Evolutionary conservation across 805 yeast genomes (phyloP).

Genomic region (Candida quercuum): DNA sequence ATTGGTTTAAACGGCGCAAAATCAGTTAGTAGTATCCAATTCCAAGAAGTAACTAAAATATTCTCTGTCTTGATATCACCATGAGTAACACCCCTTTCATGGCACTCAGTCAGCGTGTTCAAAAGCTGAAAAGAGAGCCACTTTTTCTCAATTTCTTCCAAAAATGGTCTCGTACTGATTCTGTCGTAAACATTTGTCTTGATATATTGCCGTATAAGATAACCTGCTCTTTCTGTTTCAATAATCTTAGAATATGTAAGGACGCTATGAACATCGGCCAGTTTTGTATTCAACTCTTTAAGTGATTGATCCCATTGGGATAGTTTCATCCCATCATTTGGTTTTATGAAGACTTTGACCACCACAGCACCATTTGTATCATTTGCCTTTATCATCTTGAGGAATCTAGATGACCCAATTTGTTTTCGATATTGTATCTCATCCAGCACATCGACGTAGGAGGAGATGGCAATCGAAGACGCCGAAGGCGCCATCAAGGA

Average conservation of each 20-base stretch:
- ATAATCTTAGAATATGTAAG: slow-evolving; percentile 68
- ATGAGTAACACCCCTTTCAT: slow-evolving; percentile 57
- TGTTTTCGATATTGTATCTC: slow-evolving; percentile 71
- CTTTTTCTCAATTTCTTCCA: slow-evolving; percentile 71
- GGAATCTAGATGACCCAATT: slow-evolving; percentile 74
- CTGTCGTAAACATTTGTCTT: slow-evolving; percentile 83
- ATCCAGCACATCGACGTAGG: slow-evolving; percentile 77
- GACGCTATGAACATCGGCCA: slow-evolving; percentile 53
- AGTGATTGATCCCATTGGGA: slow-evolving; percentile 15
- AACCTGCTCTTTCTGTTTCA: slow-evolving; percentile 91
- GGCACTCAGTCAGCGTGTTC: slow-evolving; percentile 57
- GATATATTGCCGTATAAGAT: slow-evolving; percentile 76
- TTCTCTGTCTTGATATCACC: slow-evolving; percentile 94
- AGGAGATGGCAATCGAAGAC: slow-evolving; percentile 85
- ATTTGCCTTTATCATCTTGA: slow-evolving; percentile 78
- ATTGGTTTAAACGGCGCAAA: slow-evolving; percentile 85
- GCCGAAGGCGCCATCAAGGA: slow-evolving; percentile 87
- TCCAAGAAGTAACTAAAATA: slow-evolving; percentile 80
- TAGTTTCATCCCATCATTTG: slow-evolving; percentile 32
- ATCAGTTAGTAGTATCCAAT: slow-evolving; percentile 79
- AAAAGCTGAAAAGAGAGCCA: slow-evolving; percentile 84
- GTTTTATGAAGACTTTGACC: slow-evolving; percentile 80
- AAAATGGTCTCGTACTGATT: slow-evolving; percentile 79
- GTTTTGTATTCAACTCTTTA: slow-evolving; percentile 30
- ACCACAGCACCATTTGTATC: slow-evolving; percentile 70